Base-by-base conservation (phyloP, 1,284 basidiomycete species). In the Neonothopanus nambi region DNA sequence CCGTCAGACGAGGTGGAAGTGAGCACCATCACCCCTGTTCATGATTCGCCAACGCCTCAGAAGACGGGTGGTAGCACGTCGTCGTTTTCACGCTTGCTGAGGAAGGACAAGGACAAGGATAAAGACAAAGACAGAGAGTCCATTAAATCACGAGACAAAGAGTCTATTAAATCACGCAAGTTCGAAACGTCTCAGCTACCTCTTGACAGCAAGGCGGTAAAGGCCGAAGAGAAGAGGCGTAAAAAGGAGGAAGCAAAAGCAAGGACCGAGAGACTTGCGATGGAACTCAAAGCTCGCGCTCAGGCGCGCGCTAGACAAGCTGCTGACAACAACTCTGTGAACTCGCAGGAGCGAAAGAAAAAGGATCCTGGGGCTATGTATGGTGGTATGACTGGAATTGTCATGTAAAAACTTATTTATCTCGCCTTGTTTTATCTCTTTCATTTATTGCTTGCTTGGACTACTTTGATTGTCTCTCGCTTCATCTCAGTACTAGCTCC, bases 231-330 rank as follows among this genome's bases (percentile, higher is more conserved):
- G 57, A 78, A 79, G 66, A 66, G 61, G 58, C 67, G 69, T 58
- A 76, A 73, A 63, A 78, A 78, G 68, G 75, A 73, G 40, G 74
- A 75, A 50, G 70, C 70, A 52, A 70, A 69, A 57, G 67, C 64
- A 47, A 68, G 67, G 59, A 64, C 68, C 15, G 75, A 77, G 52
- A 67, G 67, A 44, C 63, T 79, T 30, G 75, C 76, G n/a, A 65
- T 70, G 48, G 73, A 78, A 37, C 63, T 74, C 54, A 74, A 71
- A 57, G 66, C 70, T 15, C 65, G 67, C 12, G 39, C 55, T 38
- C 59, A 65, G 49, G 61, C 65, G 23, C 68, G 66, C 18, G 65
- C 68, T 51, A 56, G 57, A 11, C 59, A 65, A 11, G 61, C 62
- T 3, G 48, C 51, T 18, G 75, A 75, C 42, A 63, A 45, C 38